Evolutionary conservation across 2,329 filamentous ascomycete genomes (phyloP).

Genomic region (Trichoderma asperellum): DNA sequence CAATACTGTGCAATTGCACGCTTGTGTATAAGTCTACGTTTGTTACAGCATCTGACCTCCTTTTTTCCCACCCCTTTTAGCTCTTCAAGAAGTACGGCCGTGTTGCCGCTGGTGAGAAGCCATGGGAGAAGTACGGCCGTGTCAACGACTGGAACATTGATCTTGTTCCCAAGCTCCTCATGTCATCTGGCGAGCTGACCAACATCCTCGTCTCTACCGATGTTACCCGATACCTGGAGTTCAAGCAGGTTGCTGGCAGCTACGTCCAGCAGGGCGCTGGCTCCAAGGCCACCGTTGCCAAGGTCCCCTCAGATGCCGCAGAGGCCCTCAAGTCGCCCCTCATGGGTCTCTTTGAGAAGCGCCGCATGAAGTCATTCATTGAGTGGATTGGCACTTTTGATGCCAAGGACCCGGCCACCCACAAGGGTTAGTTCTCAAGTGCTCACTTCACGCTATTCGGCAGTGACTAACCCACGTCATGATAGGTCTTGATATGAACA

Average conservation of each 20-base stretch:
- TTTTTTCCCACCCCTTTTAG: conserved; percentile 49
- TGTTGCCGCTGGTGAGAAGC: conserved; percentile 76
- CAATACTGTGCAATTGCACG: conserved; percentile 2
- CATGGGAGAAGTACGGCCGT: conserved; percentile 97
- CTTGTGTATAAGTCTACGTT: background rate
- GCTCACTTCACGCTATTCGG: background rate
- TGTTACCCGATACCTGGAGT: conserved; percentile 84
- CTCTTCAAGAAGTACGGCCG: conserved; percentile 98
- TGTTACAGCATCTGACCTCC: conserved; percentile 32
- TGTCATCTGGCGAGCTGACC: conserved; percentile 97
- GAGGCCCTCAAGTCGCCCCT: conserved; percentile 91
- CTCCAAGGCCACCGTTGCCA: conserved; percentile 88
- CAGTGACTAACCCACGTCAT: background rate
- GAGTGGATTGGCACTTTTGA: conserved; percentile 94
- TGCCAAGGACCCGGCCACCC: conserved; percentile 76
- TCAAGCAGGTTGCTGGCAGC: conserved; percentile 93
- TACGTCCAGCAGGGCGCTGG: conserved; percentile 88
- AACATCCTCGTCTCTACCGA: conserved; percentile 98
- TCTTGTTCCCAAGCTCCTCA: conserved; percentile 95
- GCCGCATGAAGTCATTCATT: conserved; percentile 93
- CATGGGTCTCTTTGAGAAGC: conserved; percentile 98
- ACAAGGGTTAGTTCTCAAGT: conserved; percentile 71
- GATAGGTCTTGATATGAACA: conserved; percentile 76
- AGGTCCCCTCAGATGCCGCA: conserved; percentile 89
- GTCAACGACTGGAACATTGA: conserved; percentile 99